These are phyloP conservation scores for Penicillium sp. DNA, from an alignment of 2,329 filamentous ascomycete genomes.

Conservation along the genomic window DNA sequence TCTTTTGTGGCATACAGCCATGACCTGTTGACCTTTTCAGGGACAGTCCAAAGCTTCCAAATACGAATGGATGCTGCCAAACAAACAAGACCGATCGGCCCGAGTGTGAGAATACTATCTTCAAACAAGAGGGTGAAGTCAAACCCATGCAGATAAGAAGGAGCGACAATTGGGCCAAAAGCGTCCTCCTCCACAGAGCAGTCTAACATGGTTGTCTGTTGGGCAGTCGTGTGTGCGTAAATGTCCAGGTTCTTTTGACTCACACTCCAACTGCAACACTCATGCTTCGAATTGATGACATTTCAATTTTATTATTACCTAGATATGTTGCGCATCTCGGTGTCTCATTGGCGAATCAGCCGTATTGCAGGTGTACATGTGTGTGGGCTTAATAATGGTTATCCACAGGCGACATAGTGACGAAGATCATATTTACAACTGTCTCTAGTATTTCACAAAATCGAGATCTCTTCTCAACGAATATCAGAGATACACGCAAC, in stretches of 20 bases:
- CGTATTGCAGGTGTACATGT: neutral
- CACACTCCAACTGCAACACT: neutral
- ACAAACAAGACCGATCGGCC: constrained; percentile 4
- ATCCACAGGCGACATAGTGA: neutral
- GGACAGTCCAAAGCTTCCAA: constrained; percentile 4
- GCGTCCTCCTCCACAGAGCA: constrained; percentile 17
- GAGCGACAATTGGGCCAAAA: constrained; percentile 28
- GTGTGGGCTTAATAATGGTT: neutral
- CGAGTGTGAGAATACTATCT: constrained; percentile 25
- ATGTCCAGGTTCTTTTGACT: neutral
- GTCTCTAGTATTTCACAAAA: neutral
- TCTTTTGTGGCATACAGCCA: constrained; percentile 18
- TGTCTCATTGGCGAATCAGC: neutral
- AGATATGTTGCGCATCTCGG: neutral
- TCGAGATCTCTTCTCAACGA: neutral
- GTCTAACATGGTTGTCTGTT: constrained; percentile 4
- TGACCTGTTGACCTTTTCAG: constrained; percentile 20
- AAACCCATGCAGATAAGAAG: constrained; percentile 25
- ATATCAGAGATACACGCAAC: neutral
- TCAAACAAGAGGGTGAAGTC: constrained; percentile 35
- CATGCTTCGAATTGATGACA: neutral
- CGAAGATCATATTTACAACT: neutral
- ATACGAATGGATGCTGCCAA: neutral
- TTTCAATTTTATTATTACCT: neutral
- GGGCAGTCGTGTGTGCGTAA: neutral